These are phyloP conservation scores for Phytophthora sojae DNA, from an alignment of 352 stramenopile species.

Conservation along the genomic window DNA sequence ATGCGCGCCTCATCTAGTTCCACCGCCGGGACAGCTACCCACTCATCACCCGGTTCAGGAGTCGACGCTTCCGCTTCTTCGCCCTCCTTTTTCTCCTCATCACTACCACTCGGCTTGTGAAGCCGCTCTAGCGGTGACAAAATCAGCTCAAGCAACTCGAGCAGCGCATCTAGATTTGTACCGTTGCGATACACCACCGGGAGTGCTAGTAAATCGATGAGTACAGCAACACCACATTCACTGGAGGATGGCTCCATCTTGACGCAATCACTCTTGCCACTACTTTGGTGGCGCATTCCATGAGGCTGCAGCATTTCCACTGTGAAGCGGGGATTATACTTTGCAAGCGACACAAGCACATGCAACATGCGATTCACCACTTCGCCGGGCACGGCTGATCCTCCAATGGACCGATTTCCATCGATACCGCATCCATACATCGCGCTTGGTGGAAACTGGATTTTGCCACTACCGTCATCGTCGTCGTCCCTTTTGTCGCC, in stretches of 20 bases:
- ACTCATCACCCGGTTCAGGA: conserved; percentile 52
- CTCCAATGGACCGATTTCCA: conserved; percentile 36
- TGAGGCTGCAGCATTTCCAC: conserved; percentile 87
- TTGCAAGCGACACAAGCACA: conserved; percentile 88
- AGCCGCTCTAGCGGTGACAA: conserved; percentile 89
- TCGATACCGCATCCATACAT: conserved; percentile 65
- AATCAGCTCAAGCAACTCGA: conserved; percentile 93
- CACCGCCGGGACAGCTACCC: conserved; percentile 73
- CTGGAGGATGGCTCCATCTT: conserved; percentile 28
- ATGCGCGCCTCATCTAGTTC: conserved; percentile 64
- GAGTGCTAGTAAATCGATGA: conserved; percentile 92
- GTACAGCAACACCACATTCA: conserved; percentile 60
- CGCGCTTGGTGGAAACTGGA: conserved; percentile 59
- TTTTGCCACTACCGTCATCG: conserved; percentile 43
- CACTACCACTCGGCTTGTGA: conserved; percentile 48
- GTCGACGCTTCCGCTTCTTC: conserved; percentile 26
- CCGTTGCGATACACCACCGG: conserved; percentile 88
- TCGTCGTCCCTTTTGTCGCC: conserved; percentile 47
- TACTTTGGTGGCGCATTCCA: conserved; percentile 50
- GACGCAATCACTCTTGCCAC: conserved; percentile 10
- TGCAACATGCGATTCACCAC: conserved; percentile 91
- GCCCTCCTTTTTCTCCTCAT: conserved; percentile 59
- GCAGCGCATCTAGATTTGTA: conserved; percentile 93
- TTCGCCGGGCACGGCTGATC: conserved; percentile 72
- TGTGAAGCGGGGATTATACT: conserved; percentile 92